Evolutionary conservation across 2,329 filamentous ascomycete genomes (phyloP), one percentile per base, ranked within the genome.

Genomic region (Cercospora janseana): DNA sequence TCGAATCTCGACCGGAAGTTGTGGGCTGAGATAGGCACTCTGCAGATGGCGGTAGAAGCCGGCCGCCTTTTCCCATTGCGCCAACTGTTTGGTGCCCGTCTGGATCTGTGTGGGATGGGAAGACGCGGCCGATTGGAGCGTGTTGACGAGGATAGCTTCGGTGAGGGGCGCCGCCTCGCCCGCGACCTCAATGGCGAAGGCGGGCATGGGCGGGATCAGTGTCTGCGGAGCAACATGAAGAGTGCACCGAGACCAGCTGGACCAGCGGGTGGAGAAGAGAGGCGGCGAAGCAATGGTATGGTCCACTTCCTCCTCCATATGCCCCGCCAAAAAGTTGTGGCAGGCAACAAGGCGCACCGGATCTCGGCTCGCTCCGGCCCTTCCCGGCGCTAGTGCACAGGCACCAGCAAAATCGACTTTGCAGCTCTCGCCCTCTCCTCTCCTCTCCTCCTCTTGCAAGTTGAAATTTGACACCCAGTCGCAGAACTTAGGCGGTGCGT

Each of bases 11-110:
- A 81, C 72, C 1, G 88, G 87, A 1, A 94, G 74, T 2, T 82
- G 82, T 54, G 82, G 83, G 72, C 95, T 87, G 56, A 95, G 79
- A 67, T 91, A 96, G 27, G 89, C 80, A 60, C 85, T 79, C 59
- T 77, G 74, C 1, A 78, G 67, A 45, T 77, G 65, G 18, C 69
- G 69, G 57, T 77, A 79, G 67, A 69, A 79, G 13, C 72, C 69
- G n/a, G 64, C 55, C 3, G 66, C 60, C 34, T 69, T 72, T 54
- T 78, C 75, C 77, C 77, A 79, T 56, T 69, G 59, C 54, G 77
- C 70, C 16, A 79, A 66, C 62, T 79, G 76, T 60, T 76, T 74
- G 13, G 75, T 75, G 48, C 75, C 76, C 3, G 72, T 72, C 60
- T 77, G 75, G 9, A 79, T 72, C 54, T 78, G 75, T 4, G 70